These are phyloP conservation scores for Mycena galericulata DNA, from an alignment of 768 basidiomycete genomes.

Conservation along the genomic window DNA sequence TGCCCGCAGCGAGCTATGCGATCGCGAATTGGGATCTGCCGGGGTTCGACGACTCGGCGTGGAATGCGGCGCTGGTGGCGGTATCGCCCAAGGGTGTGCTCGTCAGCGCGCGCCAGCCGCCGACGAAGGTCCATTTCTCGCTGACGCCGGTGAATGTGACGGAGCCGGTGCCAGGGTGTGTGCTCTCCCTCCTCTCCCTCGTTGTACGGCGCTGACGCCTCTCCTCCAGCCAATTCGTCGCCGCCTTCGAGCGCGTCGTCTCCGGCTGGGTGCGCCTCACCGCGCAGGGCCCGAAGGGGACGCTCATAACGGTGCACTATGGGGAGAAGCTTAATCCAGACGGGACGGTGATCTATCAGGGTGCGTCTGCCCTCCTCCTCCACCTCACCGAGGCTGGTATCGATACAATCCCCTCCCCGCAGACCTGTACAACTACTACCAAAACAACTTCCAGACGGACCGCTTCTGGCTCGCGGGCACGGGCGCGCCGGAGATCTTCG, in stretches of 20 bases:
- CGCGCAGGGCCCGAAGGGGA: slow-evolving; percentile 38
- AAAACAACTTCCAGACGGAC: slow-evolving; percentile 41
- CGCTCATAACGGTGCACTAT: slow-evolving; percentile 41
- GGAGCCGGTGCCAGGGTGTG: too few relatives aligned
- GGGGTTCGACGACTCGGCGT: slow-evolving; percentile 35
- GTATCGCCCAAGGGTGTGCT: slow-evolving; percentile 39
- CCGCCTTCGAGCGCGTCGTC: slow-evolving; percentile 41
- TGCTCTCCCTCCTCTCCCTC: neutral
- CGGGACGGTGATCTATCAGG: slow-evolving; percentile 30
- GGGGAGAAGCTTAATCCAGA: slow-evolving; percentile 44
- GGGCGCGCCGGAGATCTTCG: slow-evolving; percentile 35
- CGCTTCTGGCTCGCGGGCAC: slow-evolving; percentile 41
- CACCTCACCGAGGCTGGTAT: slow-evolving; percentile 3
- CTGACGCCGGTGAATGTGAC: slow-evolving; percentile 34
- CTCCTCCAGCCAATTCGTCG: slow-evolving; percentile 36
- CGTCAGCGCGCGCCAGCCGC: slow-evolving; percentile 39
- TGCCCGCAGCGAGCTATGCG: slow-evolving; percentile 37
- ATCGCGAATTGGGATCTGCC: slow-evolving; percentile 38
- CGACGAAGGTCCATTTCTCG: slow-evolving; percentile 39
- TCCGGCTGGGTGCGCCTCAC: slow-evolving; percentile 42
- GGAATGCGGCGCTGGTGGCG: slow-evolving; percentile 38
- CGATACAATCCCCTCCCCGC: neutral
- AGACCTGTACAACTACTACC: slow-evolving; percentile 36
- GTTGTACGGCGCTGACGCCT: neutral
- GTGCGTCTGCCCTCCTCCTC: neutral